Base-by-base conservation (phyloP, 2,329 filamentous ascomycete species). In the Hypoxylon sp. region DNA sequence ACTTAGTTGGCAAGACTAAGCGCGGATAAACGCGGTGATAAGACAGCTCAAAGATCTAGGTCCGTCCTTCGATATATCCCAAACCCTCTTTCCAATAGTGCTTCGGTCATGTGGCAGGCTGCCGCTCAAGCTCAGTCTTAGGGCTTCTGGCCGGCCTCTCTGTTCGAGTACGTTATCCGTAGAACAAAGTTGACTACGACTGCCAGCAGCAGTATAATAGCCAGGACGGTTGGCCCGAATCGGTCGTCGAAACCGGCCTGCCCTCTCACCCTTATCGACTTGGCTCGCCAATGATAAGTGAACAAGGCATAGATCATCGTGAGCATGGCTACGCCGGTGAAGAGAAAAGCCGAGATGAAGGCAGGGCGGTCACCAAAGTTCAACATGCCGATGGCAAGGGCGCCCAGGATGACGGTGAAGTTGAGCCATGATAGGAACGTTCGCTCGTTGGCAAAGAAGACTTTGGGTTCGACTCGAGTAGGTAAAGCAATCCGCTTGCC, bases 351-450 rank as follows among this genome's bases (percentile, higher is more conserved):
- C 60, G 89, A 94, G 77, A 98, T 97, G 74, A 95, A 95, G 69
- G 94, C 94, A 53, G 96, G 87, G 64, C 88, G 88, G 78, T 99
- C 95, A 73, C 95, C 95, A 70, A 99, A 99, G 82, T 99, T 99
- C 71, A 99, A 88, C 74, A 99, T 92, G 68, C 95, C 95, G 69
- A 99, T 91, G 67, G 95, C 94, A 47, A 99, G 88, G 64, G 95
- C 95, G 72, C 95, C 95, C 61, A 99, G 90, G 77, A 99, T 94
- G 73, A 99, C 93, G 75, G 93, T 97, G 83, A 98, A 98, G 85
- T 99, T 99, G 73, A 99, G 91, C 95, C 95, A 99, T 78, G 92
- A 97, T 72, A 99, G 88, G 76, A 99, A 99, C 63, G 95, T 99
- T 64, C 95, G 92, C 81, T 99, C 95, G 83, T 99, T 99, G 79